A percentile compares a stretch with the other conserved stretches of the same genome.
phyloP scores from a whole-genome alignment of 345 rosid species.

The Euphorbia lathyris region DNA sequence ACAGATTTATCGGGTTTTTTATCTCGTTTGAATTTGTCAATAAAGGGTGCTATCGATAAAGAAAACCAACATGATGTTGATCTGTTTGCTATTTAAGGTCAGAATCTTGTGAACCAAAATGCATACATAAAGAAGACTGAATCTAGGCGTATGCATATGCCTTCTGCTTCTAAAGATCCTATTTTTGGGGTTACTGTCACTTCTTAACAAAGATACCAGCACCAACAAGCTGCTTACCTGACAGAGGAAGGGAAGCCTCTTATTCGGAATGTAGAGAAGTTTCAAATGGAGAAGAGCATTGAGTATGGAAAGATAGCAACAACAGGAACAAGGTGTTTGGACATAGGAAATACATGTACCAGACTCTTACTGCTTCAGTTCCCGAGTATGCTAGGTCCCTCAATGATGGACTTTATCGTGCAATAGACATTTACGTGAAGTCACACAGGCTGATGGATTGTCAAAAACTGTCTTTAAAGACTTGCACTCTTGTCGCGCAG shows the following conservation, averaged over 20 bases:
- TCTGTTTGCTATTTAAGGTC: constrained; percentile 48
- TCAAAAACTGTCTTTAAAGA: constrained; percentile 94
- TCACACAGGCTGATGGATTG: constrained; percentile 91
- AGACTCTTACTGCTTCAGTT: constrained; percentile 82
- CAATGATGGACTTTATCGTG: constrained; percentile 94
- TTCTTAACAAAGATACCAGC: too few relatives aligned
- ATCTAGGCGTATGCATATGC: constrained; percentile 34
- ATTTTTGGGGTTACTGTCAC: too few relatives aligned
- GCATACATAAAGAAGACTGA: constrained; percentile 36
- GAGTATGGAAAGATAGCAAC: too few relatives aligned
- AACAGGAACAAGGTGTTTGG: too few relatives aligned
- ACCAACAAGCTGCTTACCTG: too few relatives aligned
- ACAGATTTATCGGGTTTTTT: constrained; percentile 60
- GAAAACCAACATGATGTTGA: constrained; percentile 44
- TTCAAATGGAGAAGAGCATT: too few relatives aligned
- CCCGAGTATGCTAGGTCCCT: constrained; percentile 91
- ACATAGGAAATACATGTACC: too few relatives aligned
- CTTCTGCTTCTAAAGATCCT: too few relatives aligned
- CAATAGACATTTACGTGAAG: constrained; percentile 90
- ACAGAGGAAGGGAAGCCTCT: too few relatives aligned
- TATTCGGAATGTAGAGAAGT: too few relatives aligned
- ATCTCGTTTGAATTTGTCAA: constrained; percentile 62
- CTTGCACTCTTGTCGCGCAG: constrained; percentile 97
- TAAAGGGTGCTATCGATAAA: constrained; percentile 42
- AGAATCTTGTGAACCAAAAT: constrained; percentile 40